These are phyloP conservation scores for Cladosporium cucumerinum DNA, from an alignment of 2,329 filamentous ascomycete genomes.

Conservation along the genomic window DNA sequence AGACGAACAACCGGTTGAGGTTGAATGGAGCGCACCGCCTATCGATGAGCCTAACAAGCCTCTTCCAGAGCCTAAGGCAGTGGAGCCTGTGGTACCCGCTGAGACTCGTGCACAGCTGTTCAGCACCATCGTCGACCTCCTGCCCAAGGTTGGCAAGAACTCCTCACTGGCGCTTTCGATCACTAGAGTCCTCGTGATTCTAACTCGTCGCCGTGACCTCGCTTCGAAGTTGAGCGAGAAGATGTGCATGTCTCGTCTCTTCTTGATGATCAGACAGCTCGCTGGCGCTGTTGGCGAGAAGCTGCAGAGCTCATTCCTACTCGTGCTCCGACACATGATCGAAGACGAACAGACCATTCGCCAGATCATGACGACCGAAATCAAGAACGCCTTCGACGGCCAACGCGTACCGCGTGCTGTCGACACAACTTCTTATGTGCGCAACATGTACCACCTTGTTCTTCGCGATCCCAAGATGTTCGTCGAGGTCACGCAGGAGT, in stretches of 20 bases:
- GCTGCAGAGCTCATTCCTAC: slow-evolving; percentile 72
- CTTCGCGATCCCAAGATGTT: slow-evolving; percentile 82
- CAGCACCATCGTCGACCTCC: slow-evolving; percentile 72
- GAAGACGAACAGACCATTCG: slow-evolving; percentile 90
- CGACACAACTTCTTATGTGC: slow-evolving; percentile 71
- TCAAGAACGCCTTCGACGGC: slow-evolving; percentile 68
- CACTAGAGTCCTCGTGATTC: slow-evolving; percentile 76
- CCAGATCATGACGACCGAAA: slow-evolving; percentile 88
- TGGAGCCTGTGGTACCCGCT: slow-evolving; percentile 59
- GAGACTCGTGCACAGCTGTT: slow-evolving; percentile 71
- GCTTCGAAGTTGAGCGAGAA: slow-evolving; percentile 79
- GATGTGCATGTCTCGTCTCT: slow-evolving; percentile 82
- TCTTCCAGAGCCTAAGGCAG: slow-evolving; percentile 55
- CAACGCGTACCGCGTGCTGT: slow-evolving; percentile 44
- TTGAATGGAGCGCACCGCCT: slow-evolving; percentile 59
- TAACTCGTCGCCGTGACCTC: slow-evolving; percentile 74
- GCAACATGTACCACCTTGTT: slow-evolving; percentile 73
- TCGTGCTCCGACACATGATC: slow-evolving; percentile 85
- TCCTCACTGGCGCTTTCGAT: slow-evolving; percentile 79
- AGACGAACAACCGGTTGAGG: slow-evolving; percentile 75
- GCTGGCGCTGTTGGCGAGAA: slow-evolving; percentile 73
- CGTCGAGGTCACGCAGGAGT: slow-evolving; percentile 80
- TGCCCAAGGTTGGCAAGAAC: slow-evolving; percentile 85
- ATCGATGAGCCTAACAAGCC: slow-evolving; percentile 40
- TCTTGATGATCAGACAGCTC: slow-evolving; percentile 93